phyloP scores from a whole-genome alignment of 371 early-diverging fungal species.

The Gilbertella persicaria region DNA sequence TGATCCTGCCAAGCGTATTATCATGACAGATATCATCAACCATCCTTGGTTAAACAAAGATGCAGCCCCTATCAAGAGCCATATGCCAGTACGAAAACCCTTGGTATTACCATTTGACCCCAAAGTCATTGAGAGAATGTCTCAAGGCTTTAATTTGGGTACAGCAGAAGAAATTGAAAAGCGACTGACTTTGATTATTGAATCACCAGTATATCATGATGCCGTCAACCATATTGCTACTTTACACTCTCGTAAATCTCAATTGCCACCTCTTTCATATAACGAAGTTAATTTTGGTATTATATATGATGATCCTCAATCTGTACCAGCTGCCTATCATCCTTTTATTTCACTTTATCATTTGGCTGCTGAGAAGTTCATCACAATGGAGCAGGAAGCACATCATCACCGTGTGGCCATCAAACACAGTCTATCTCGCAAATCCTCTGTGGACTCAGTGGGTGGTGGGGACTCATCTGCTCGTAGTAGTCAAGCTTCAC shows the following conservation, averaged over 20 bases:
- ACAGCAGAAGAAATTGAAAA: constrained; percentile 67
- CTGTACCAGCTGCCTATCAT: constrained; percentile 54
- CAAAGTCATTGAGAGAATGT: constrained; percentile 76
- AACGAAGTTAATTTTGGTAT: constrained; percentile 9
- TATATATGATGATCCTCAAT: constrained; percentile 43
- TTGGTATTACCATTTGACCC: constrained; percentile 68
- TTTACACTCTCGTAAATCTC: constrained; percentile 8
- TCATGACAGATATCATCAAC: constrained; percentile 71
- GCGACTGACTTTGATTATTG: constrained; percentile 59
- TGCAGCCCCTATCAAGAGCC: constrained; percentile 58
- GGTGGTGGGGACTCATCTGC: constrained; percentile 37
- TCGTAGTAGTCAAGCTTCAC: constrained; percentile 40
- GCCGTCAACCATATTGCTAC: constrained; percentile 27
- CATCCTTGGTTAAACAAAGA: constrained; percentile 89
- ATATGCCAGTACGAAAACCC: constrained; percentile 70
- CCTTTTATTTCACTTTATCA: constrained; percentile 86
- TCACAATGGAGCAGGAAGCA: constrained; percentile 45
- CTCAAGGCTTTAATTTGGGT: constrained; percentile 83
- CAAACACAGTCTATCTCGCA: constrained; percentile 32
- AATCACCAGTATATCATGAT: constrained; percentile 34
- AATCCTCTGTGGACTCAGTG: constrained; percentile 38
- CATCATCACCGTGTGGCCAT: constrained; percentile 10
- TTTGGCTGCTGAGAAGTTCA: constrained; percentile 76
- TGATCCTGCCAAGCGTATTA: constrained; percentile 73
- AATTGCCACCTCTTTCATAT: constrained; percentile 5